Base-by-base conservation (phyloP, 2,329 filamentous ascomycete species). In the Rhynchosporium graminicola region DNA sequence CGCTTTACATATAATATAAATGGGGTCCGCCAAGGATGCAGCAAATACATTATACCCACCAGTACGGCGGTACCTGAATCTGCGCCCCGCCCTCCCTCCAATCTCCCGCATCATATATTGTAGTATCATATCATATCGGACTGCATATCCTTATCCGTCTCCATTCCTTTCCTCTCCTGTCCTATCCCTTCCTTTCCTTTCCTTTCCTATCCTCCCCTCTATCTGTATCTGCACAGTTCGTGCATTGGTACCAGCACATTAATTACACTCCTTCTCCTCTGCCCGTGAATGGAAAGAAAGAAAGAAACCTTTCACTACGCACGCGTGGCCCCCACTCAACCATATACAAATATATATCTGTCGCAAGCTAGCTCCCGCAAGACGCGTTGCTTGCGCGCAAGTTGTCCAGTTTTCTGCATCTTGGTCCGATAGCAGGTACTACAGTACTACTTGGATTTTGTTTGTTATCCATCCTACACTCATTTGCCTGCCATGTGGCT, bases 401-500 rank as follows among this genome's bases (percentile, higher is more conserved):
- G 42, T n/a, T 20, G 20, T 20, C 20, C 20, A 20, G 20, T 20
- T 20, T 20, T 20, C 1, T 20, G 20, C 20, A 20, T 20, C 20
- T 20, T 20, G 20, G 20, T 20, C 20, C 20, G 20, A 20, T 20
- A 20, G 20, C 20, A 20, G 20, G 20, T 20, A 20, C 20, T 20
- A 20, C 20, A 20, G 20, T 20, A 20, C 20, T 20, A 20, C 20
- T 20, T 20, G 20, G 20, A 20, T 20, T 20, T 20, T 20, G 20
- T 20, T 20, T 20, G 1, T 20, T 20, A 20, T 36, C 20, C 33
- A 57, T 28, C 9, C 45, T 28, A 64, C 62, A 31, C 42, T 62
- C 60, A 54, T 60, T 65, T 61, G 65, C 40, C 13, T 67, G 67
- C 62, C 38, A 60, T 29, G 46, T n/a, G 15, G 13, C 63, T 7